Percentiles rank a stretch among this genome's conserved stretches.
Conservation (phyloP, 2,329 filamentous ascomycete genomes). For the Alternaria brassicae region DNA sequence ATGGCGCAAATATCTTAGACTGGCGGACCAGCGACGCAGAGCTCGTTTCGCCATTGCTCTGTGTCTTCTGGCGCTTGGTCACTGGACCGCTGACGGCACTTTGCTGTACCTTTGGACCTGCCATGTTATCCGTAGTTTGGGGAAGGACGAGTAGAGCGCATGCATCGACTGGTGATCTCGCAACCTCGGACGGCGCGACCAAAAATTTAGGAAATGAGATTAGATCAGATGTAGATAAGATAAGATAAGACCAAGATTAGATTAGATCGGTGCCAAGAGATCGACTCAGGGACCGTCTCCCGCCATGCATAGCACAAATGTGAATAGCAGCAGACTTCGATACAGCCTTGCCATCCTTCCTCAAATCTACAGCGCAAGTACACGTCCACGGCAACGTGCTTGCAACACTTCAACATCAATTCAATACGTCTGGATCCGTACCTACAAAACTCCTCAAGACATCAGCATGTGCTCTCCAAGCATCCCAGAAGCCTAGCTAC, state of each 20-base stretch:
- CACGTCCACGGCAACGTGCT: not conserved
- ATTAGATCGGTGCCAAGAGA: conserved; percentile 26
- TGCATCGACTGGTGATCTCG: conserved; percentile 17
- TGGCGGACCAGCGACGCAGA: conserved; percentile 51
- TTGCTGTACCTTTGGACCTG: conserved; percentile 59
- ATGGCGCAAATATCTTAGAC: conserved; percentile 92
- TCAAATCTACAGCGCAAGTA: not conserved
- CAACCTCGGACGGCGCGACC: conserved; percentile 8
- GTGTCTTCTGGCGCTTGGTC: conserved; percentile 67
- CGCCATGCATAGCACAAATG: conserved; percentile 1
- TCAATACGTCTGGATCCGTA: not conserved
- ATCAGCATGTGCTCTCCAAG: not conserved
- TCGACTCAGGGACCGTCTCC: conserved; percentile 26
- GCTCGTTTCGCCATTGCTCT: conserved; percentile 47
- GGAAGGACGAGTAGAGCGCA: conserved; percentile 1
- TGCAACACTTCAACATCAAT: not conserved
- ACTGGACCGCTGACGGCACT: conserved; percentile 56
- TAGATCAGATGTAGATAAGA: conserved; percentile 16
- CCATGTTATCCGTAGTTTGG: conserved; percentile 50
- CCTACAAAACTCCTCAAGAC: not conserved
- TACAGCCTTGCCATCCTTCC: not conserved
- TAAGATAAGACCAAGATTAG: not conserved
- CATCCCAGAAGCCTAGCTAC: not conserved
- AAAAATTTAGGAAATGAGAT: conserved; percentile 33
- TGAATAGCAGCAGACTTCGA: not conserved